These are phyloP conservation scores for Pyrenochaeta sp. DNA, from an alignment of 2,329 filamentous ascomycete species.

Conservation along the genomic window DNA sequence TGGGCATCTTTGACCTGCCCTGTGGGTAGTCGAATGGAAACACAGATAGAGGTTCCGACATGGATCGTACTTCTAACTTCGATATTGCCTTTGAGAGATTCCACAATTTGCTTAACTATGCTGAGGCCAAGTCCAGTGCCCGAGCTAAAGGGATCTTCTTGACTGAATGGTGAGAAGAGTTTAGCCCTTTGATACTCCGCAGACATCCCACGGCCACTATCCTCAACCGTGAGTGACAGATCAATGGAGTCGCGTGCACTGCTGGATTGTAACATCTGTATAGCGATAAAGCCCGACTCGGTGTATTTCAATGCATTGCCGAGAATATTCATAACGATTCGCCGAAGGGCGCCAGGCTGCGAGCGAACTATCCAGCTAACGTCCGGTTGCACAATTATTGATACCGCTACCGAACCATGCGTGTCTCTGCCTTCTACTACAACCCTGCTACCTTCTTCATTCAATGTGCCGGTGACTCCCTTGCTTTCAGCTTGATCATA, in stretches of 20 bases:
- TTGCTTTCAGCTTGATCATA: conserved; percentile 31
- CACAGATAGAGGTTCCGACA: conserved; percentile 37
- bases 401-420: conserved; percentile 34
- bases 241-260: conserved; percentile 24
- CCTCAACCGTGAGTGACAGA: conserved; percentile 46
- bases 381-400: conserved; percentile 39
- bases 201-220: conserved; percentile 49
- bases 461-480: conserved; percentile 21
- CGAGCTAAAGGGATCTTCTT: conserved; percentile 44
- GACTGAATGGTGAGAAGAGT: conserved; percentile 46
- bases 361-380: conserved; percentile 40
- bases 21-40: conserved; percentile 32
- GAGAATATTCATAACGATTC: conserved; percentile 48
- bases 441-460: not conserved
- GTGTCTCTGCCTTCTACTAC: conserved; percentile 26
- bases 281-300: conserved; percentile 38
- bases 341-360: conserved; percentile 41
- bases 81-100: conserved; percentile 42
- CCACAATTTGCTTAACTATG: conserved; percentile 48
- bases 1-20: conserved; percentile 18
- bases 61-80: conserved; percentile 38
- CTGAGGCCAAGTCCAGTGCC: conserved; percentile 47
- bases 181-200: conserved; percentile 41
- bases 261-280: conserved; percentile 31
- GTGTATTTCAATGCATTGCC: conserved; percentile 50